Base-by-base conservation (phyloP, 805 yeast genomes). In the Candida anglica region DNA sequence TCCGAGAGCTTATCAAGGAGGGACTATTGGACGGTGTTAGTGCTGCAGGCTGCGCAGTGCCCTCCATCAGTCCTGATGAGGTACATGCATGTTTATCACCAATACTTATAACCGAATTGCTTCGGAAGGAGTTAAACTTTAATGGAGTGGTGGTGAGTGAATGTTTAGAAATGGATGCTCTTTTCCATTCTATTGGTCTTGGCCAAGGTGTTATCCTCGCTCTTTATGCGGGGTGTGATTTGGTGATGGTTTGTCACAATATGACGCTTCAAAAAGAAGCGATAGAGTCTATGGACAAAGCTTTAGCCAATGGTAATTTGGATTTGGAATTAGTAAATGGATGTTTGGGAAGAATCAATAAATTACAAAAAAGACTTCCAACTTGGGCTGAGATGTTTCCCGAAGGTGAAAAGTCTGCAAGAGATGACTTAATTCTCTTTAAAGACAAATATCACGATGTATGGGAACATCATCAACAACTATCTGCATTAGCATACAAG, bases 161-260 rank as follows among this genome's bases (percentile, higher is more conserved):
- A 45, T 78, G 84, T 44, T 56, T 78, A 30, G 81, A 77, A 47
- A 66, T 78, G 75, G 83, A 77, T 38, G 75, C 81, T 1, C 56
- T 78, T 16, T 74, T 75, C 49, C 78, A 75, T 36, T 73, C 76
- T n/a, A 71, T 77, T 32, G 84, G 84, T 4, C 60, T 78, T 23
- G 77, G 79, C n/a, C 84, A 78, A 50, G 84, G 83, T 7, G 79
- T 77, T 1, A 69, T 75, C 6, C 60, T 76, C 46, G 79, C 83
- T 2, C 57, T 77, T n/a, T 66, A 69, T 32, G 84, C 82, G 6
- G 79, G 83, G 4, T 78, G 84, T 53, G 84, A 78, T 49, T 57
- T 78, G 39, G 75, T 78, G 7, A 63, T 78, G 67, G 79, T 78
- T 15, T 78, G 84, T 48, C 79, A 75, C 43, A 75, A 76, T 44